These are phyloP conservation scores for Aspergillus mulundensis DNA, from an alignment of 495 filamentous ascomycete species.

Conservation along the genomic window DNA sequence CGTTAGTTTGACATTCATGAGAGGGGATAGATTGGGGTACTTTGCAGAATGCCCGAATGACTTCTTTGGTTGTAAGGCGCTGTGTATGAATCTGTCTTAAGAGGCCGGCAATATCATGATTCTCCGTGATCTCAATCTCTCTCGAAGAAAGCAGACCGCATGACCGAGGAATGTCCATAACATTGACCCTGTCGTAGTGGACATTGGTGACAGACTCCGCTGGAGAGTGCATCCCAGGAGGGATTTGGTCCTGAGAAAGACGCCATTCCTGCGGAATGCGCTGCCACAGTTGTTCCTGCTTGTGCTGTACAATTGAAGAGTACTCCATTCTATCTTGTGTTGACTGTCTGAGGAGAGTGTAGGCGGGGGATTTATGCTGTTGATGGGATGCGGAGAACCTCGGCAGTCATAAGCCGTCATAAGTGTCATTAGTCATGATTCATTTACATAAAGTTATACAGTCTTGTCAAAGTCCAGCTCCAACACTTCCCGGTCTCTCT, in stretches of 20 bases:
- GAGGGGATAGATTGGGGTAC: constrained; percentile 19
- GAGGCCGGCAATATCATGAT: constrained; percentile 49
- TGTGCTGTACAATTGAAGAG: constrained; percentile 34
- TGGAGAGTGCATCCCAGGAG: constrained; percentile 36
- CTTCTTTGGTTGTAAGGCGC: constrained; percentile 50
- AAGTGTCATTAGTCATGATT: background rate
- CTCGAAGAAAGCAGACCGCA: constrained; percentile 48
- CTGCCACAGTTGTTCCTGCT: constrained; percentile 42
- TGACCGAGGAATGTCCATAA: constrained; percentile 42
- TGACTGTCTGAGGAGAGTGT: background rate
- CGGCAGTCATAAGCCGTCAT: too few relatives aligned
- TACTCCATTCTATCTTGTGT: constrained; percentile 3
- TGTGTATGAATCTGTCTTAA: constrained; percentile 42
- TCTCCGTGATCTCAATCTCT: constrained; percentile 59
- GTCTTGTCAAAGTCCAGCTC: background rate
- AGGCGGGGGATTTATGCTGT: background rate
- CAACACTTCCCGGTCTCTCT: background rate
- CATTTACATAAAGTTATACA: constrained; percentile 1
- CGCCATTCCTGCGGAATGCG: constrained; percentile 48
- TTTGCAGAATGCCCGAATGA: constrained; percentile 59
- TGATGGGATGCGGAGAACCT: constrained; percentile 7
- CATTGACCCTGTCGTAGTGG: constrained; percentile 31
- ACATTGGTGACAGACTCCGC: constrained; percentile 39
- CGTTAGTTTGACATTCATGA: background rate
- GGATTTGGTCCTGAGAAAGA: constrained; percentile 30